phyloP scores from a whole-genome alignment of 192 early-diverging fungal species.

The Coemansia sp. region DNA sequence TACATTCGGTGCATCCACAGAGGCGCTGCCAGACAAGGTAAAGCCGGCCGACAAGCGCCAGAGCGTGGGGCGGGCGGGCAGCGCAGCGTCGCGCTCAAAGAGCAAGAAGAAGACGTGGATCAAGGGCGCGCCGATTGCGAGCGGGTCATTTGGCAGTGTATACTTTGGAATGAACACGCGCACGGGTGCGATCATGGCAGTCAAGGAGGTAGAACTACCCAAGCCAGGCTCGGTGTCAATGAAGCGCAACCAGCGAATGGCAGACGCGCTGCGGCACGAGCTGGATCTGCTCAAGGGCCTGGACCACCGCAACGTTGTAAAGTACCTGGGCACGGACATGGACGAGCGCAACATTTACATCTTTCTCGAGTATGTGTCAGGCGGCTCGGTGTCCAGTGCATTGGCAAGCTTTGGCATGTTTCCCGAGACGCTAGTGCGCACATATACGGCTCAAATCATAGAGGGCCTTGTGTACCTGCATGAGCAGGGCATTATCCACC shows the following conservation, averaged over 20 bases:
- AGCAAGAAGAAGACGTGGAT: slow-evolving; percentile 66
- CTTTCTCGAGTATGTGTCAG: slow-evolving; percentile 97
- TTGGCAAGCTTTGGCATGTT: slow-evolving; percentile 86
- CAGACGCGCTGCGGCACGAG: slow-evolving; percentile 85
- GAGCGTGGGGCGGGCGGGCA: slow-evolving; percentile 21
- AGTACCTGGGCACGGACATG: slow-evolving; percentile 86
- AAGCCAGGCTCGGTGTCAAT: slow-evolving; percentile 65
- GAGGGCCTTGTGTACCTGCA: slow-evolving; percentile 94
- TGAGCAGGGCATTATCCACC: slow-evolving; percentile 90
- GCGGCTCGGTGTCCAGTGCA: slow-evolving; percentile 87
- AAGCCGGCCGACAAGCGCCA: slow-evolving; percentile 12
- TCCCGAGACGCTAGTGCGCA: slow-evolving; percentile 76
- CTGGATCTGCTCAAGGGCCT: slow-evolving; percentile 88
- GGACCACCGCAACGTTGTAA: slow-evolving; percentile 93
- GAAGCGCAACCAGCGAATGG: slow-evolving; percentile 73
- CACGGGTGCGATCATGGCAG: slow-evolving; percentile 91
- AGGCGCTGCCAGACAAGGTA: neutral
- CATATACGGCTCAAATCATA: slow-evolving; percentile 86
- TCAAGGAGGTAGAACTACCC: slow-evolving; percentile 91
- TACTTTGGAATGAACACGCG: slow-evolving; percentile 86
- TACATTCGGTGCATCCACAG: slow-evolving; percentile 7
- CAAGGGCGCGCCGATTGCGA: slow-evolving; percentile 85
- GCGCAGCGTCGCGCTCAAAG: slow-evolving; percentile 19
- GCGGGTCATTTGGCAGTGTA: slow-evolving; percentile 95
- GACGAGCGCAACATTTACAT: slow-evolving; percentile 78